Base-by-base conservation (phyloP, 768 basidiomycete species). In the Kwoniella heveanensis region DNA sequence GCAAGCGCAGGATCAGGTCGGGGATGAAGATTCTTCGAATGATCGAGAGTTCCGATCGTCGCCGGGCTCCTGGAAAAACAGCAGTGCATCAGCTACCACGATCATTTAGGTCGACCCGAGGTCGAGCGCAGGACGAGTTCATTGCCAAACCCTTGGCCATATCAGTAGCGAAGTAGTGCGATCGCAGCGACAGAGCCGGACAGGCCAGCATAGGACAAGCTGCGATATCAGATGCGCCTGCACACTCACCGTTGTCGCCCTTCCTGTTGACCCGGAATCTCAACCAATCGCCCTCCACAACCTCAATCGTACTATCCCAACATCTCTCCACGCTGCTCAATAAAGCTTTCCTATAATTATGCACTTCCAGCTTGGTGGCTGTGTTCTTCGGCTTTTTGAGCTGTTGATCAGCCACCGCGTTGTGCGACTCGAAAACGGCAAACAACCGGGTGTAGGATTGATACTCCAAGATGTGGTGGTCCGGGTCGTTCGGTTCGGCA, bases 11-110 rank as follows among this genome's bases (percentile, higher is more conserved):
- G 69, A 97, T 86, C 22, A 97, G 83, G 76, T 96, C 92, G 0
- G 93, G 95, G 25, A 96, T 83, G 79, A 89, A 94, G 29, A 94
- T 86, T 71, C 92, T 88, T 46, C 93, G 86, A 55, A 95, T 89
- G n/a, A 89, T 86, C 13, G 85, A 80, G 50, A 95, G 84, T 65
- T 94, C 91, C 22, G 82, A 82, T 24, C 82, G 83, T 26, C 89
- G 84, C 7, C 83, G 84, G 51, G 87, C 85, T 46, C 80, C 86
- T 85, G 47, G 17, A 27, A n/a, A 57, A 21, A 19, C 53, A 32
- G 48, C 25, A 47, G 13, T 32, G 32, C 13, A 6, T 6, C 32
- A 5, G 13, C 32, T 32, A 32, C 13, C 13, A 32, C 32, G 5
- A 32, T 32, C 32, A 13, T 32, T 32, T 32, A n/a, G n/a, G n/a